These are phyloP conservation scores for Starmerella apicola DNA, from an alignment of 805 yeast species.

Conservation along the genomic window DNA sequence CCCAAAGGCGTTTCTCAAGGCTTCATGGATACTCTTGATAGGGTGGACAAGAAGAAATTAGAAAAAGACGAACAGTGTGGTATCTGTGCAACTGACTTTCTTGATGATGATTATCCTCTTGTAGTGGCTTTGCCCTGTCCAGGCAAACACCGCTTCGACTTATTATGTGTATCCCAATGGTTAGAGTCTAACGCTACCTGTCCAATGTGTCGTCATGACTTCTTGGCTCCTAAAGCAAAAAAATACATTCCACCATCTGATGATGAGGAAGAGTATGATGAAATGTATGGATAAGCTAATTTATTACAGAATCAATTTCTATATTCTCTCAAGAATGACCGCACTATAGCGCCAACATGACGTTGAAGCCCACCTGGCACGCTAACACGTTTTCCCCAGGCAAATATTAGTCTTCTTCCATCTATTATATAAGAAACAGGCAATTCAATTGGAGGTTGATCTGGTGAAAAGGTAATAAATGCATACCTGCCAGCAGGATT, in stretches of 20 bases:
- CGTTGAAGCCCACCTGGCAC: conserved; percentile 16
- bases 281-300: conserved; percentile 51
- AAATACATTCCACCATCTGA: conserved; percentile 27
- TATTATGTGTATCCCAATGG: conserved; percentile 91
- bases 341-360: conserved; percentile 10
- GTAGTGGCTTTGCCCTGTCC: conserved; percentile 66
- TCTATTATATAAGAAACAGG: conserved; percentile 16
- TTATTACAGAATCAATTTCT: too few species aligned
- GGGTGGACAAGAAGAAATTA: conserved; percentile 42
- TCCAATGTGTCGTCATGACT: conserved; percentile 74
- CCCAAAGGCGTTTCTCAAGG: conserved; percentile 33
- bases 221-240: conserved; percentile 33
- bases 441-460: conserved; percentile 41
- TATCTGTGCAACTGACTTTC: conserved; percentile 64
- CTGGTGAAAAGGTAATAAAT: conserved; percentile 40
- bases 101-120: conserved; percentile 64
- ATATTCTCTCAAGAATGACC: conserved; percentile 5
- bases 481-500: conserved; percentile 54
- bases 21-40: conserved; percentile 63
- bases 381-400: conserved; percentile 25
- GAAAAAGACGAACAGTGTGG: conserved; percentile 53
- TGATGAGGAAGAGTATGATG: conserved; percentile 56
- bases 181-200: conserved; percentile 47
- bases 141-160: conserved; percentile 59
- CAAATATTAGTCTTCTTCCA: conserved; percentile 23